Conservation (phyloP, 1,284 basidiomycete species). For the Naganishia liquefaciens region DNA sequence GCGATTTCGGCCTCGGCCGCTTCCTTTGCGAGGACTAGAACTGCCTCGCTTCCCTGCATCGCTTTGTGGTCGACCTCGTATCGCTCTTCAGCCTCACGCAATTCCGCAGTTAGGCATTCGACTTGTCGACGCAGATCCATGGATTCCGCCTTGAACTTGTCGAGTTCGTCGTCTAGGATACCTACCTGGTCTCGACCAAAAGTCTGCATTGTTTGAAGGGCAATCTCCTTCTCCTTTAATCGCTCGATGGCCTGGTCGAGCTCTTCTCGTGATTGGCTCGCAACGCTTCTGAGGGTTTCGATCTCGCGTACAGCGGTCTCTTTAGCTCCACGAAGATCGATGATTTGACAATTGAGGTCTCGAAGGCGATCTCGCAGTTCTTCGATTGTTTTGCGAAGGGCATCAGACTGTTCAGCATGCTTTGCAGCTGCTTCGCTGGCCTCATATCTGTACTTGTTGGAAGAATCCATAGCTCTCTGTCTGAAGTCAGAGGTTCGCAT, state of each 20-base stretch:
- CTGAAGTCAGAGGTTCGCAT: neutral
- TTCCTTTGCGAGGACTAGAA: conserved; percentile 13
- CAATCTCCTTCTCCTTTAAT: conserved; percentile 4
- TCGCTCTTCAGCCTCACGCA: neutral
- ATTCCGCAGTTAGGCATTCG: neutral
- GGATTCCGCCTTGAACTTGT: conserved; percentile 2
- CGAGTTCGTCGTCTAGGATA: neutral
- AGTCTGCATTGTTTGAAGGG: neutral
- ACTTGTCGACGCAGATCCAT: neutral
- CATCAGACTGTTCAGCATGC: neutral
- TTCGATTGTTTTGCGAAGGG: neutral
- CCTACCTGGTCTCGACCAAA: neutral
- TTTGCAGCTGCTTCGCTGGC: too few species aligned
- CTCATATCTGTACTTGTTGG: neutral
- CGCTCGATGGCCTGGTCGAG: neutral
- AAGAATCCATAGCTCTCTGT: neutral
- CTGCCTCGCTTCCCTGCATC: conserved; percentile 7
- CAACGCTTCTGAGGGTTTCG: neutral
- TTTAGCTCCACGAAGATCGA: neutral
- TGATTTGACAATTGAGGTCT: neutral
- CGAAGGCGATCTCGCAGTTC: neutral
- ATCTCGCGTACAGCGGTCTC: neutral
- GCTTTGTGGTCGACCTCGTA: neutral
- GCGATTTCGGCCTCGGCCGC: conserved; percentile 12
- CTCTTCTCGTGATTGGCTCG: neutral